Percentiles rank a stretch among this genome's conserved stretches.
Conservation (phyloP, 164 flowering plant species). For the Nymphaea colorata region DNA sequence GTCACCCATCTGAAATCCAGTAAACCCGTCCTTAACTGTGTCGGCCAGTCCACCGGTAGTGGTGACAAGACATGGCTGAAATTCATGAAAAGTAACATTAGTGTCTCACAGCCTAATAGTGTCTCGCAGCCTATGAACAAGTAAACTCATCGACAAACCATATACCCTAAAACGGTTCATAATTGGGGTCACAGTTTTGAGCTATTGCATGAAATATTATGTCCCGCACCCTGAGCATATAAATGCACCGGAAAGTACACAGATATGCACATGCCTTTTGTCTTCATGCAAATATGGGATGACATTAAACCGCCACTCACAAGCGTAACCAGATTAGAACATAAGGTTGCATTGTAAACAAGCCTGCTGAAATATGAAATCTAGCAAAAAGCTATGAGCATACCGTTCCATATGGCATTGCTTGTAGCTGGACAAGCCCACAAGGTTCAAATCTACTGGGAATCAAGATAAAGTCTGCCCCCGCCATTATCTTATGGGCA, state of each 20-base stretch:
- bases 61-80: conserved; percentile 61
- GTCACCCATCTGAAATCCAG: conserved; percentile 91
- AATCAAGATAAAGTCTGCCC: conserved; percentile 64
- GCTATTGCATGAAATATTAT: too few species aligned
- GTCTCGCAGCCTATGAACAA: too few species aligned
- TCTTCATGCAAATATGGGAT: too few species aligned
- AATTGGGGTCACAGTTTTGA: too few species aligned
- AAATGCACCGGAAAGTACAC: too few species aligned
- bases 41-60: conserved; percentile 95
- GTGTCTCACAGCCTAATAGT: not conserved
- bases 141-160: too few species aligned
- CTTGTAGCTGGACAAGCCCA: conserved; percentile 90
- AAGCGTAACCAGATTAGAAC: not conserved
- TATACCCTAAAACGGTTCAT: too few species aligned
- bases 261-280: too few species aligned
- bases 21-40: conserved; percentile 88
- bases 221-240: too few species aligned
- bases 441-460: conserved; percentile 97
- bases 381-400: not conserved
- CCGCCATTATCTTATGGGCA: conserved; percentile 88
- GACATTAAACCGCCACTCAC: not conserved
- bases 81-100: not conserved
- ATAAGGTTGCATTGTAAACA: not conserved
- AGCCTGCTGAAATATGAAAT: not conserved
- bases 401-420: conserved; percentile 94